A percentile compares a stretch with the other conserved stretches of the same genome.
Conservation (phyloP, 2,329 filamentous ascomycete species). For the Paracorniculantispora psalliotae region DNA sequence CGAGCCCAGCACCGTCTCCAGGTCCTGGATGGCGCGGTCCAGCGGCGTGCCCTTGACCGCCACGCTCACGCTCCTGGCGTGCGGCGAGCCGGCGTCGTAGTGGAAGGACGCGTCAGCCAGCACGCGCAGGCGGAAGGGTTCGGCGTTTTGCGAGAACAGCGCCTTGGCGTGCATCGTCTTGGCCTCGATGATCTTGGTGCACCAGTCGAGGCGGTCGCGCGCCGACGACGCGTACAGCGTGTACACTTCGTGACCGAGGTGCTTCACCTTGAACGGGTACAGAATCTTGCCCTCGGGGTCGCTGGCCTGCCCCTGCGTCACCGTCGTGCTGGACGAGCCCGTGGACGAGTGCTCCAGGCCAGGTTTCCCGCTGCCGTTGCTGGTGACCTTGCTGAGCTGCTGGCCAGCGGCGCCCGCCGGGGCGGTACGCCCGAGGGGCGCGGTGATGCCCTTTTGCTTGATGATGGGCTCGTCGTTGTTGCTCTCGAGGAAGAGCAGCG, state of each 20-base stretch:
- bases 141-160: slow-evolving; percentile 85
- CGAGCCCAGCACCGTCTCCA: slow-evolving; percentile 72
- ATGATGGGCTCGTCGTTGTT: slow-evolving; percentile 87
- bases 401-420: slow-evolving; percentile 55
- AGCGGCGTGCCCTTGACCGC: slow-evolving; percentile 86
- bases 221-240: slow-evolving; percentile 79
- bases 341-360: slow-evolving; percentile 65
- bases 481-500: slow-evolving; percentile 85
- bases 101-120: slow-evolving; percentile 90
- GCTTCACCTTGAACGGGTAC: slow-evolving; percentile 93
- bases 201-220: slow-evolving; percentile 80
- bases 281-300: slow-evolving; percentile 78
- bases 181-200: slow-evolving; percentile 85
- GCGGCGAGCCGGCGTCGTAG: slow-evolving; percentile 60
- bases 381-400: slow-evolving; percentile 52
- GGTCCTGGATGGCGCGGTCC: slow-evolving; percentile 82
- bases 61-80: slow-evolving; percentile 59
- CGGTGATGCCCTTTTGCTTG: slow-evolving; percentile 71
- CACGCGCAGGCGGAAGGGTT: slow-evolving; percentile 87
- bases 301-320: slow-evolving; percentile 44
- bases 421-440: slow-evolving; percentile 54
- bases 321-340: slow-evolving; percentile 51
- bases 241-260: slow-evolving; percentile 89
- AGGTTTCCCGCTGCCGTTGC: slow-evolving; percentile 49
- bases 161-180: slow-evolving; percentile 91